Base-by-base conservation (phyloP, 2,329 filamentous ascomycete species). In the Fusarium oxysporum region DNA sequence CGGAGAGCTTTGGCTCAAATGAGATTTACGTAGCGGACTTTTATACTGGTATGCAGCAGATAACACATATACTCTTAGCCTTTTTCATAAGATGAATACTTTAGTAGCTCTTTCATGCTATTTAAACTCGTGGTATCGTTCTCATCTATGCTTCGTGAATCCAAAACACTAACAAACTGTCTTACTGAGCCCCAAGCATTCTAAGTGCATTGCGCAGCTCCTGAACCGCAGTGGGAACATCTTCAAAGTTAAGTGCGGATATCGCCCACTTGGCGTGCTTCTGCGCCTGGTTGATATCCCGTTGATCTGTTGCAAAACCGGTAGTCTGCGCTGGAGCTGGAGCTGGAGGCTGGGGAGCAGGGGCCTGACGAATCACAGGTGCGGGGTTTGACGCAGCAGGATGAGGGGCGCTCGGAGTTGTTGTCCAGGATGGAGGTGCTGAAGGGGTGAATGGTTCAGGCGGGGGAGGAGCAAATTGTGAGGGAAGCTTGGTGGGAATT, bases 261-360 rank as follows among this genome's bases (percentile, higher is more conserved):
- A 98, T 97, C 1, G 96, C 96, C 94, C 94, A 99, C 78, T 94
- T 95, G 5, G 96, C 95, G 83, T 98, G 96, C 80, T 98, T 99
- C 81, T 97, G 95, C 8, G 96, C 96, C 76, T 91, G 89, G 40
- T 90, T 85, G 40, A 98, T 92, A 71, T 97, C 94, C 37, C 82
- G 79, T 12, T 79, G 79, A 51, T 78, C 77, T 19, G 72, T 74
- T 5, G 74, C 60, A 23, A 68, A 65, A 8, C 62, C 47, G 21
- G 48, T 37, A 21, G 40, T 62, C n/a, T 66, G 62, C 32, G 62
- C 66, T 7, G 72, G 66, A 5, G 59, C 57, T 8, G 70, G 58
- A 4, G 60, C 55, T 4, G 75, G 50, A 19, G 72, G 72, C 6
- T 51, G 57, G 19, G 66, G 68, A 50, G 66, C 58, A 6, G 75